Conservation (phyloP, 176 grass and related monocot genomes). For the Stipa capillata region DNA sequence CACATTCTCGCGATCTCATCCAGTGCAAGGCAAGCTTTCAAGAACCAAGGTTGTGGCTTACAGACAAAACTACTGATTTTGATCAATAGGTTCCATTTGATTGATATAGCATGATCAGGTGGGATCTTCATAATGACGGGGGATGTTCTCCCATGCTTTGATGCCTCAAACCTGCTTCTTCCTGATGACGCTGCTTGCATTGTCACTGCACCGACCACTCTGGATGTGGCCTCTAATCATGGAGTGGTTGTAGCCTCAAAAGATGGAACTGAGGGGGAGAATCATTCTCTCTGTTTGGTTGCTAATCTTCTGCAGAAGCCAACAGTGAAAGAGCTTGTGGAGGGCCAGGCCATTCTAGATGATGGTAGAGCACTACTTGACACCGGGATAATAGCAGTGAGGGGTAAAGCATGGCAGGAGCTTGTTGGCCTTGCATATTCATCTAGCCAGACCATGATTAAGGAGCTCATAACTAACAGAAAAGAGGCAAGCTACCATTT, state of each 20-base stretch:
- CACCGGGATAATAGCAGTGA: slow-evolving; percentile 83
- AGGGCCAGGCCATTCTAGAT: slow-evolving; percentile 52
- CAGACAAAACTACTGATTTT: not conserved
- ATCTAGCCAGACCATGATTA: slow-evolving; percentile 53
- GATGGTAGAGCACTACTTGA: slow-evolving; percentile 83
- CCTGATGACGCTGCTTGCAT: slow-evolving; percentile 71
- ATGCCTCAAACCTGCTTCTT: slow-evolving; percentile 58
- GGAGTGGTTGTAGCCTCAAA: slow-evolving; percentile 76
- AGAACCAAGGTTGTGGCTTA: slow-evolving; percentile 61
- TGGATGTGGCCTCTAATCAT: slow-evolving; percentile 80
- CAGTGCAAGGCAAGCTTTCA: slow-evolving; percentile 82
- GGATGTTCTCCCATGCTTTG: slow-evolving; percentile 93
- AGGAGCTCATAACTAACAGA: slow-evolving; percentile 47
- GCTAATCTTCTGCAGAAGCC: slow-evolving; percentile 88
- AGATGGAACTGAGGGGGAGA: slow-evolving; percentile 25
- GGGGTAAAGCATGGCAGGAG: slow-evolving; percentile 79
- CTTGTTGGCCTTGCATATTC: slow-evolving; percentile 56
- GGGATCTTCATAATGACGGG: slow-evolving; percentile 98
- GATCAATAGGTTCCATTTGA: not conserved
- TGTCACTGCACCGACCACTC: slow-evolving; percentile 70
- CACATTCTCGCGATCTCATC: slow-evolving; percentile 86
- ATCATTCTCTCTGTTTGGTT: slow-evolving; percentile 53
- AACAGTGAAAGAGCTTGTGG: slow-evolving; percentile 47
- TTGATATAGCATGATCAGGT: slow-evolving; percentile 46
- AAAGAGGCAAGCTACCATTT: slow-evolving; percentile 89